Base-by-base conservation (phyloP, 129 eudicot species). In the Smallanthus sonchifolius region DNA sequence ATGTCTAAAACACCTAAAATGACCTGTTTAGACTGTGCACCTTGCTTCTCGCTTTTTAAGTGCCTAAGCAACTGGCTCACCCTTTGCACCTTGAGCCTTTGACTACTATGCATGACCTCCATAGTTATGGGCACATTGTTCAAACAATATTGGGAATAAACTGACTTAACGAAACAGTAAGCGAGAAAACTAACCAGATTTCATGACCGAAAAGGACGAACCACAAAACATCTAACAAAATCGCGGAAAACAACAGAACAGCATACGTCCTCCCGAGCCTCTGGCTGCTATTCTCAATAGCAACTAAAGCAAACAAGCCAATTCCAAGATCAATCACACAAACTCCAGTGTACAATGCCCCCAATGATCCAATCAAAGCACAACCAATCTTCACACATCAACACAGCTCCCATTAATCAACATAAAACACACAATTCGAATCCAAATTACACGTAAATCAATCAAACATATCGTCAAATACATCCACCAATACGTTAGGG, bases 241-340 rank as follows among this genome's bases (percentile, higher is more conserved):
- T 71, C 16, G 92, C 83, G 24, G 74, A 86, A 74, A 86, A 77
- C 70, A 93, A 85, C 44, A 93, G 96, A 32, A 85, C 77, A 15
- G 97, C 98, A 30, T 93, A 93, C 4, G 91, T 90, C 45, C 98
- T 77, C 14, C 91, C 91, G 6, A 93, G 97, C 39, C 87, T 87
- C 77, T 93, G 98, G 74, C 92, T 90, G 83, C 96, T 91, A 81
- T 95, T 93, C 83, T 93, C 97, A 60, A 93, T 86, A 17, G 98
- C 97, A 56, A 93, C 92, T 30, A 93, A 83, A 5, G 92, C 93
- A 60, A 93, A 93, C 57, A 93, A 81, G 0, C 88, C 83, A 75
- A 93, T 85, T 61, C 81, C 92, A 83, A 93, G 81, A 77, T 88
- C 78, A n/a, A 88, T 57, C 72, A 93, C 80, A 79, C 72, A 83